Conservation (phyloP, 2,329 filamentous ascomycete genomes). For the Colletotrichum agaves region DNA sequence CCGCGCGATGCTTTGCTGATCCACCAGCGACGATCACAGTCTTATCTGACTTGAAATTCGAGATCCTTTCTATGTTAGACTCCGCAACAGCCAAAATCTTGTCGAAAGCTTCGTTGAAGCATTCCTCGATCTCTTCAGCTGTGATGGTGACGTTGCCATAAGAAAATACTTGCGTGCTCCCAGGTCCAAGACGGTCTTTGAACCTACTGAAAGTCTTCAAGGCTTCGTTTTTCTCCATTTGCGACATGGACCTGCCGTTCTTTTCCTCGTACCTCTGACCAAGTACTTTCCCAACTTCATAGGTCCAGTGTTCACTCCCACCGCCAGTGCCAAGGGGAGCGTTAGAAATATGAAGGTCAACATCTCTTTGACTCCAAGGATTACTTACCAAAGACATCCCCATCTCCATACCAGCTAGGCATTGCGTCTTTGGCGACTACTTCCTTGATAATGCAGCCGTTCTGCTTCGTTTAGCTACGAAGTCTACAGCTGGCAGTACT, state of each 20-base stretch:
- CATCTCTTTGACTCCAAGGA: not conserved
- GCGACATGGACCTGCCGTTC: not conserved
- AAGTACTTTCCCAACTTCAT: slow-evolving; percentile 7
- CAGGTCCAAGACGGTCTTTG: no score
- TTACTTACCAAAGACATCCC: slow-evolving; percentile 15
- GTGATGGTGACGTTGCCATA: no score
- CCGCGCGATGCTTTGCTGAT: not conserved
- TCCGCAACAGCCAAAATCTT: no score
- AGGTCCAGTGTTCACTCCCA: slow-evolving; percentile 29
- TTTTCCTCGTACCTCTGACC: not conserved
- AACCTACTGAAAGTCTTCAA: no score
- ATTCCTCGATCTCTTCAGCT: no score
- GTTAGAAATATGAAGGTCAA: no score
- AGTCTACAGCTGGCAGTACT: no score
- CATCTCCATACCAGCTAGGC: slow-evolving; percentile 15
- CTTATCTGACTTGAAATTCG: not conserved
- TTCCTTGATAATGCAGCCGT: slow-evolving; percentile 26
- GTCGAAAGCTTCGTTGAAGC: no score
- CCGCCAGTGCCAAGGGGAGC: slow-evolving; percentile 17
- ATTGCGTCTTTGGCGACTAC: not conserved
- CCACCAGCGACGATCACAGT: not conserved
- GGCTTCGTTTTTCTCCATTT: not conserved
- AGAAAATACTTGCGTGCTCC: no score
- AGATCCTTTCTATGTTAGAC: not conserved
- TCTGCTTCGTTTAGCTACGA: no score